These are phyloP conservation scores for Nigrospora oryzae DNA, from an alignment of 2,329 filamentous ascomycete genomes.

Conservation along the genomic window DNA sequence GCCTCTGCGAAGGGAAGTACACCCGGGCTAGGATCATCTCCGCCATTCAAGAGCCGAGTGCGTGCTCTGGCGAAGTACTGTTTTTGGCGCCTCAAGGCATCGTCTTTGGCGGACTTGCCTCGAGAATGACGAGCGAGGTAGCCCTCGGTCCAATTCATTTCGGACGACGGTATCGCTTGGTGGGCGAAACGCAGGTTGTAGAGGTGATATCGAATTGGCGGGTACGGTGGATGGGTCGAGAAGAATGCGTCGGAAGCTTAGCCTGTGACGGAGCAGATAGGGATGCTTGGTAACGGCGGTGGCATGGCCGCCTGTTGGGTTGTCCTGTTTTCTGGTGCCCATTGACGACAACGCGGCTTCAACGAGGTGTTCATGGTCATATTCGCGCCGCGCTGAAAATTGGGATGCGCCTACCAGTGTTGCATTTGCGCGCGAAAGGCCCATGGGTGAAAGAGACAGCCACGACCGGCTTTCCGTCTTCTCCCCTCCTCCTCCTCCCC, in stretches of 20 bases:
- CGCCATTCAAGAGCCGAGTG: constrained; percentile 17
- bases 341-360: too few species aligned
- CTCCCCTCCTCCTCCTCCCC: too few species aligned
- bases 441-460: too few species aligned
- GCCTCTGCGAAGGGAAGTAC: constrained; percentile 17
- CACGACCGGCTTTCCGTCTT: too few species aligned
- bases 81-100: constrained; percentile 30
- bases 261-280: background rate
- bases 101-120: constrained; percentile 19
- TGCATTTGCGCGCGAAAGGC: too few species aligned
- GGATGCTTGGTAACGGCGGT: background rate
- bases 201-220: background rate
- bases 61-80: constrained; percentile 37
- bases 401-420: too few species aligned
- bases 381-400: too few species aligned
- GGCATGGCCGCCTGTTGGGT: too few species aligned
- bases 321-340: too few species aligned
- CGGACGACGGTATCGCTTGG: background rate
- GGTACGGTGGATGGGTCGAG: background rate
- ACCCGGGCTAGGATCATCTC: constrained; percentile 22
- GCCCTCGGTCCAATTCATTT: constrained; percentile 44
- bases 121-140: constrained; percentile 33
- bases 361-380: too few species aligned
- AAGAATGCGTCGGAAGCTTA: background rate
- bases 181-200: background rate